Evolutionary conservation across 495 filamentous ascomycete genomes (phyloP), one percentile per base, ranked within the genome.

Genomic region (Trichodelitschia bisporula): DNA sequence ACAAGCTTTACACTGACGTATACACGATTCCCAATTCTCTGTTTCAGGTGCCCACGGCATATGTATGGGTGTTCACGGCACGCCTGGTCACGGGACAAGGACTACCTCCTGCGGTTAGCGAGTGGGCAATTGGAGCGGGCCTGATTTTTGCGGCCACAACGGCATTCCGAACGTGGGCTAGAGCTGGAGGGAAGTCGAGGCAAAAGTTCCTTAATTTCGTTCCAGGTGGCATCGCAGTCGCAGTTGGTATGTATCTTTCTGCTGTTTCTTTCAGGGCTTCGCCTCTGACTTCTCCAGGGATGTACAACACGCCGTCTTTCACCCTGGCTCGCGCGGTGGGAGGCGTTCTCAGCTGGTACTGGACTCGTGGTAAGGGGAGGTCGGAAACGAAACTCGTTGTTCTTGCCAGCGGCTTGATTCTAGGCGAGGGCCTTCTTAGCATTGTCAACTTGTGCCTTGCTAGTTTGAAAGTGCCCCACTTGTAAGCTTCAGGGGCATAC

Each of bases 281-380:
- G 6, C 6, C 29, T 31, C 18, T 18, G 8, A 31, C 14, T 9
- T 31, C 8, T 9, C 8, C 14, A 60, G 82, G 86, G 18, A 97
- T 97, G 66, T 99, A 95, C 54, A 99, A 95, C 42, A 73, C 77
- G 2, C 89, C 89, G 0, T 86, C 77, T 0, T 99, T 99, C 41
- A 95, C 89, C 0, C 59, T 99, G 3, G 83, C 89, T 2, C 54
- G 89, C 28, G 73, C 78, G 1, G 72, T 80, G 8, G 89, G 89
- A 4, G 89, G 86, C 2, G 33, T 89, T 20, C 47, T 91, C 28
- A 69, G 66, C 36, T 91, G 78, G 73, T 90, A 76, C 59, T 83
- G 75, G 74, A 52, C 50, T 15, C 49, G 47, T 4, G 53, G 55
- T 19, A 53, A 54, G 29, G 46, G 50, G 29, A 52, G 54, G 46